These are phyloP conservation scores for Rhodomyrtus tomentosa DNA, from an alignment of 345 rosid genomes.

Conservation along the genomic window DNA sequence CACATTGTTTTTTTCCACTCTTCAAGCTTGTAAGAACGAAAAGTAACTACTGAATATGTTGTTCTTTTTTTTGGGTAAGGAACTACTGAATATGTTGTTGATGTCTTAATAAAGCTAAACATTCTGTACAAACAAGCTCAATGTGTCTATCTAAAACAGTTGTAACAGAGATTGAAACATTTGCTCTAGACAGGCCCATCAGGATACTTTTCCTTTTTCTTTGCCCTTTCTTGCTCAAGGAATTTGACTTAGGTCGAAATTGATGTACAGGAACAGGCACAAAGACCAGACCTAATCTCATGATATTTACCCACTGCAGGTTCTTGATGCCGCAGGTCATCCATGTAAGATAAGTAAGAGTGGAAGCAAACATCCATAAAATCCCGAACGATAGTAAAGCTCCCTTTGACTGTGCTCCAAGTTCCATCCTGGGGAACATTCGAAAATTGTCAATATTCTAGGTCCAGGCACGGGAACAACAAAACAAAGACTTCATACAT, in stretches of 20 bases:
- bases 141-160: not conserved
- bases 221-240: not conserved
- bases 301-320: constrained; percentile 41
- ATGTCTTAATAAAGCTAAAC: not conserved
- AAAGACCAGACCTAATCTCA: constrained; percentile 64
- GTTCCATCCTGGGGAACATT: constrained; percentile 64
- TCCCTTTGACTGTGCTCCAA: constrained; percentile 50
- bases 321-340: constrained; percentile 38
- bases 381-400: constrained; percentile 63
- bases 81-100: not conserved
- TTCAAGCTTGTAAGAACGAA: not conserved
- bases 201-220: not conserved
- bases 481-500: constrained; percentile 23
- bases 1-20: not conserved
- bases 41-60: not conserved
- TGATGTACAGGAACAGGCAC: not conserved
- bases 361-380: constrained; percentile 64
- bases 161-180: not conserved
- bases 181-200: not conserved
- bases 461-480: not conserved
- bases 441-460: not conserved
- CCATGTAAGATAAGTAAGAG: constrained; percentile 66
- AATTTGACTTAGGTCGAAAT: not conserved
- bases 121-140: not conserved
- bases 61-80: too few species aligned